Evolutionary conservation across 2,329 filamentous ascomycete species (phyloP), one percentile per base, ranked within the genome.

Genomic region (Canariomyces notabilis): DNA sequence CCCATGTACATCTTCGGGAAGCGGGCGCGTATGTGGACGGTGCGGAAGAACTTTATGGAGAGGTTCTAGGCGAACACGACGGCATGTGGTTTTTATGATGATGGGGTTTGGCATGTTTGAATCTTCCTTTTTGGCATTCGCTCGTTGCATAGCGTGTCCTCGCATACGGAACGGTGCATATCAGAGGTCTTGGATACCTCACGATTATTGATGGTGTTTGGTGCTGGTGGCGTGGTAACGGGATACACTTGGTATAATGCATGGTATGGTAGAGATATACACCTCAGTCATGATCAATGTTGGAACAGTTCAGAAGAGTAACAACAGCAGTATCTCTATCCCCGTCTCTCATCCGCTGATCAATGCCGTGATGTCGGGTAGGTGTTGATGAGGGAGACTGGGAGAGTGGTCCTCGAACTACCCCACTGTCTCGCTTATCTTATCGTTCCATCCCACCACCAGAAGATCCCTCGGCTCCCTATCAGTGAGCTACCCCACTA

Each of bases 1-100:
- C 91, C 91, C 1, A 89, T 97, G 85, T 97, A 93, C 63, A 87
- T 97, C 16, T 96, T 81, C 60, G 91, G 91, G 15, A 97, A 97
- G 74, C 72, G 89, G 46, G 82, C 85, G 14, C 75, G 91, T 15
- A 95, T 96, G 88, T 96, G 90, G 91, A 97, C 90, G 1, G 87
- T 90, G 9, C 73, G 87, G 52, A 87, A 77, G 74, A 89, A 87
- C 56, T 70, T 95, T 53, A 90, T 95, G 85, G 89, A 94, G 76
- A 87, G 81, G 46, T 62, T 61, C 32, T 63, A 60, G 55, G 33
- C 44, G 35, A 44, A 42, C 34, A 8, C 34, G 23, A 35, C 6
- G 15, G 36, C 16, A 33, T 29, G 12, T 22, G 15, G 34, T 26
- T 37, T 23, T 20, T 18, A 32, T 11, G 26, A 4, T 39, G 14